A percentile compares a stretch with the other conserved stretches of the same genome.
phyloP scores from a whole-genome alignment of 306 rosid genomes.

The Ceratonia siliqua region DNA sequence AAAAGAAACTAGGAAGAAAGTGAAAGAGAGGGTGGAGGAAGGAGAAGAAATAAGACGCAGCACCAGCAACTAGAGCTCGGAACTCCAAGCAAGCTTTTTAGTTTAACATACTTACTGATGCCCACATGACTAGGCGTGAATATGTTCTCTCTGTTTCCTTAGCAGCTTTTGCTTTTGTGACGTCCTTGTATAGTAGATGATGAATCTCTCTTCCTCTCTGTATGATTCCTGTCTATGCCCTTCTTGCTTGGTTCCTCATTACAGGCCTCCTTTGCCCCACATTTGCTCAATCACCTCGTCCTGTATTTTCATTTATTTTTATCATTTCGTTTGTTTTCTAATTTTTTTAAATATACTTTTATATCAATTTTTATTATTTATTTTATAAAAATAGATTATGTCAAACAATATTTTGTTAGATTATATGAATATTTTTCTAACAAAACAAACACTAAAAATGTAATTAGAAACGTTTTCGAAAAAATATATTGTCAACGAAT shows the following conservation, averaged over 20 bases:
- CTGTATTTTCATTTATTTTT: too few relatives aligned
- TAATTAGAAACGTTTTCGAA: too few relatives aligned
- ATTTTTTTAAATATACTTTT: too few relatives aligned
- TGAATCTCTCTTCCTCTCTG: constrained; percentile 18
- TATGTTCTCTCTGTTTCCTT: constrained; percentile 65
- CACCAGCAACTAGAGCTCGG: constrained; percentile 33
- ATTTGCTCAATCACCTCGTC: too few relatives aligned
- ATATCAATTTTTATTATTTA: too few relatives aligned
- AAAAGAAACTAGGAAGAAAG: constrained; percentile 28
- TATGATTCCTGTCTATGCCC: constrained; percentile 49
- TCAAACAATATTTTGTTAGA: too few relatives aligned
- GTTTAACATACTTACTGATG: constrained; percentile 39
- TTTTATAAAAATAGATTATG: too few relatives aligned
- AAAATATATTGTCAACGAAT: too few relatives aligned
- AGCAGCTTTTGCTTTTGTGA: constrained; percentile 76
- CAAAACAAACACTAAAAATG: too few relatives aligned
- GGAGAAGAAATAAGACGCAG: neutral
- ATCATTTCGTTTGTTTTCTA: too few relatives aligned
- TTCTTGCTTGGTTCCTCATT: constrained; percentile 35
- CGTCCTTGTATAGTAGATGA: constrained; percentile 37
- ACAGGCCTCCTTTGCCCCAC: constrained; percentile 53
- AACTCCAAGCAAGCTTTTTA: constrained; percentile 53
- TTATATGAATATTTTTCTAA: too few relatives aligned
- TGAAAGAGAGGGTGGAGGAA: constrained; percentile 22
- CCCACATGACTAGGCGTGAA: constrained; percentile 80